Evolutionary conservation across 2,329 filamentous ascomycete genomes (phyloP), one percentile per base, ranked within the genome.

Genomic region (Ophiosphaerella narmari): DNA sequence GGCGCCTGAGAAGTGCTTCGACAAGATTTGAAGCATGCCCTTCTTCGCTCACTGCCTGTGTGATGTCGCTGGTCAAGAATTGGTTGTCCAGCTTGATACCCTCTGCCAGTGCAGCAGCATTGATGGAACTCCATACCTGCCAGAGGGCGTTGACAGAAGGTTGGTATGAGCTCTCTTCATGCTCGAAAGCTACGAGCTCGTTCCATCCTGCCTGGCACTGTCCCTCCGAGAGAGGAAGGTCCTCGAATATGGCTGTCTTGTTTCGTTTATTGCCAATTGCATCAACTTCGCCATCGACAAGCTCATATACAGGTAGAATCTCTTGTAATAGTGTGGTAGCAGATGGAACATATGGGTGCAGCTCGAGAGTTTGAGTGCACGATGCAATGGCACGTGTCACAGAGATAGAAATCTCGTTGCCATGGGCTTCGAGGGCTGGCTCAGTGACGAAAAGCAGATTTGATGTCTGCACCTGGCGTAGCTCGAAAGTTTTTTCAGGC

Each of bases 401-500:
- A 29, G 68, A 60, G 33, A 60, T 49, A n/a, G 65, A 60, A 41
- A 60, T 66, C 33, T 67, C 60, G 67, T 68, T 65, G 65, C 60
- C 64, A 63, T 68, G 69, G 55, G 67, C 65, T 18, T 70, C 62
- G 48, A 75, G 76, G 4, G 52, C 50, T 36, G 78, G 77, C 42
- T 73, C 73, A 21, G 82, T 73, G 33, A 86, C 65, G 67, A 83
- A 82, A 48, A 87, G 75, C 32, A 82, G 83, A 59, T 87, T 87
- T 23, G 84, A 86, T 13, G 84, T 86, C 59, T 85, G 83, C 44
- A 87, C 84, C 68, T 87, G 84, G 59, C 83, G 83, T 43, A 87
- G 71, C 50, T 80, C 78, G 72, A 80, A 87, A 9, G 83, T 84
- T 57, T 80, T 75, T 46, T 75, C 74, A 8, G 76, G 72, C 2